phyloP scores from a whole-genome alignment of 106 monocot species.

The Posidonia australis region DNA sequence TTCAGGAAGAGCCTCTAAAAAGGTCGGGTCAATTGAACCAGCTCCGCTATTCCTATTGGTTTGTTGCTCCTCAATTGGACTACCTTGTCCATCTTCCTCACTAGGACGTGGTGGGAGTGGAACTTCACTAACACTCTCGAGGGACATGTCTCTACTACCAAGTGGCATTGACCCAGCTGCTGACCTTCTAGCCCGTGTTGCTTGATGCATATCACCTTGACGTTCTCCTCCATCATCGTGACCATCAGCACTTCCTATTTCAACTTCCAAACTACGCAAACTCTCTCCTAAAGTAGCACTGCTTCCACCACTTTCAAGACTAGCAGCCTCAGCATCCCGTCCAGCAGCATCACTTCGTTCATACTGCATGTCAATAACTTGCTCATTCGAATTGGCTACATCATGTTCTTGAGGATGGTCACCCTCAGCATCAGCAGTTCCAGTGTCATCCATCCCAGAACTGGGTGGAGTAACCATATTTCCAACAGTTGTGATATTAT shows the following conservation, averaged over 20 bases:
- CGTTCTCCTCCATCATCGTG: conserved; percentile 87
- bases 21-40: conserved; percentile 87
- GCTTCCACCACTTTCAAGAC: conserved; percentile 94
- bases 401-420: conserved; percentile 33
- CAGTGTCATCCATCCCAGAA: conserved; percentile 13
- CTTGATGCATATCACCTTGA: conserved; percentile 57
- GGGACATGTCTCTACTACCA: conserved; percentile 43
- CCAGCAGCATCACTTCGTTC: conserved; percentile 56
- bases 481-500: conserved; percentile 32
- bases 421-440: conserved; percentile 17
- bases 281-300: conserved; percentile 92
- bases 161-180: conserved; percentile 27
- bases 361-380: conserved; percentile 79
- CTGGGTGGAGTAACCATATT: conserved; percentile 23
- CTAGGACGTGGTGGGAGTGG: conserved; percentile 25
- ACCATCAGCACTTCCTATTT: conserved; percentile 96
- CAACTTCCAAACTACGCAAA: conserved; percentile 90
- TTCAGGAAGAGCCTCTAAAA: conserved; percentile 96
- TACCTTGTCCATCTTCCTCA: conserved; percentile 38
- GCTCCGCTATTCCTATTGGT: conserved; percentile 33
- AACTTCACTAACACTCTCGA: conserved; percentile 87
- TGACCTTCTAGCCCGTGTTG: conserved; percentile 40
- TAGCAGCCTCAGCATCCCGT: conserved; percentile 89
- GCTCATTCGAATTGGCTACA: conserved; percentile 40
- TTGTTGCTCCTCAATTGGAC: conserved; percentile 32